Conservation (phyloP, 805 yeast genomes). For the Suhomyces sp. region DNA sequence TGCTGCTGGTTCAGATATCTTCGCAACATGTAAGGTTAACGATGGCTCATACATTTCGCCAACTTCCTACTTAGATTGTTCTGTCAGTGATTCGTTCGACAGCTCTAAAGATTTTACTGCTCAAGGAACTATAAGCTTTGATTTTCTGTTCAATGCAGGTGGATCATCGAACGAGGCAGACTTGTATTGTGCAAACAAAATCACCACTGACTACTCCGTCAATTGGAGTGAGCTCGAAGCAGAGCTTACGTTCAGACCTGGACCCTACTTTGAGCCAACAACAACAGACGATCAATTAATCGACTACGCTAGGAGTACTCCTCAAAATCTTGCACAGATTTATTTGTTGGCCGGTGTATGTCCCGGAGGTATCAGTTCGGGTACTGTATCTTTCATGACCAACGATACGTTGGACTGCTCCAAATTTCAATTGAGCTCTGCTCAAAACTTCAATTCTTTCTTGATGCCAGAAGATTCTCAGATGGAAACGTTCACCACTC, state of each 20-base stretch:
- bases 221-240: slow-evolving; percentile 13
- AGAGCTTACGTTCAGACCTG: slow-evolving; percentile 9
- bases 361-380: slow-evolving; percentile 11
- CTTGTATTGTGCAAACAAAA: neutral
- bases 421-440: slow-evolving; percentile 7
- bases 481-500: neutral
- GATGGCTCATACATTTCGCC: slow-evolving; percentile 11
- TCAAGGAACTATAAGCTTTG: slow-evolving; percentile 13
- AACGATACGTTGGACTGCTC: slow-evolving; percentile 12
- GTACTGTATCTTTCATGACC: slow-evolving; percentile 11
- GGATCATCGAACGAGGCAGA: slow-evolving; percentile 14
- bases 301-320: slow-evolving; percentile 15
- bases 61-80: slow-evolving; percentile 10
- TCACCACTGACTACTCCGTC: neutral
- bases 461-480: slow-evolving; percentile 12
- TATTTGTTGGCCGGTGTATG: slow-evolving; percentile 15
- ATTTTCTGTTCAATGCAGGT: slow-evolving; percentile 18
- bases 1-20: slow-evolving; percentile 9
- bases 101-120: neutral
- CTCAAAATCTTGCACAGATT: slow-evolving; percentile 12
- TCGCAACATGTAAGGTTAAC: slow-evolving; percentile 10
- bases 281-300: slow-evolving; percentile 7
- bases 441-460: slow-evolving; percentile 14
- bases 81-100: slow-evolving; percentile 4
- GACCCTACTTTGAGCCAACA: slow-evolving; percentile 12